Conservation (phyloP, 192 early-diverging fungal genomes). For the Coemansia sp. region DNA sequence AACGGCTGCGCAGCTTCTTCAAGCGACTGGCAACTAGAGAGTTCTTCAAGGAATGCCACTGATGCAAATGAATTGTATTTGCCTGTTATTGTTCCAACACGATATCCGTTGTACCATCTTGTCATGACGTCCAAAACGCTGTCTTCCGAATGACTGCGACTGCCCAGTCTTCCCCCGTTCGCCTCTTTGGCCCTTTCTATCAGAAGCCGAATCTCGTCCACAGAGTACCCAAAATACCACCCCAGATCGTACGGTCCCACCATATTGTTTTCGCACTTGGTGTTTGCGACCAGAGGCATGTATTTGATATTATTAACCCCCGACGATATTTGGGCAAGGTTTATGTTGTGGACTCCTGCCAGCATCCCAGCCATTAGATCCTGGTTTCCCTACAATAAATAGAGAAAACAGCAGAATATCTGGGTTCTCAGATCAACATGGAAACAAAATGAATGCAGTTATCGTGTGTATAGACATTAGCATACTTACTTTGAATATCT, state of each 20-base stretch:
- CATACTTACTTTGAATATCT: slow-evolving; percentile 20
- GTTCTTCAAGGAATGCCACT: not conserved
- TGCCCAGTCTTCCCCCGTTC: not conserved
- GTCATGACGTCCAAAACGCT: not conserved
- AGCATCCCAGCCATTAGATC: slow-evolving; percentile 3
- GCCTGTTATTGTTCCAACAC: not conserved
- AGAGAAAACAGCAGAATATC: not conserved
- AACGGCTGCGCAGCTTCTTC: not conserved
- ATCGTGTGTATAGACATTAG: not conserved
- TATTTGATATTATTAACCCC: slow-evolving; percentile 11
- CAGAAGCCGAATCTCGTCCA: not conserved
- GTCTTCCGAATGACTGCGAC: not conserved
- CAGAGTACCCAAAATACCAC: slow-evolving; percentile 1
- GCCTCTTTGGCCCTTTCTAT: not conserved
- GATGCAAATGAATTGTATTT: slow-evolving; percentile 10
- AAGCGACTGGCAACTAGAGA: not conserved
- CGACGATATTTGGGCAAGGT: not conserved
- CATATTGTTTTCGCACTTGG: not conserved
- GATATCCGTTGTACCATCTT: slow-evolving; percentile 19
- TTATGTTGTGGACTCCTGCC: slow-evolving; percentile 11
- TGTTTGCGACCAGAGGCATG: slow-evolving; percentile 2
- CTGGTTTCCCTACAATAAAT: slow-evolving; percentile 13
- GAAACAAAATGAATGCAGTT: not conserved
- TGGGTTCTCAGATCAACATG: not conserved
- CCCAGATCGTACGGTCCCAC: not conserved